A percentile compares a stretch with the other conserved stretches of the same genome.
Evolutionary conservation across 345 rosid genomes (phyloP).

Genomic region (Carallia pectinifolia): DNA sequence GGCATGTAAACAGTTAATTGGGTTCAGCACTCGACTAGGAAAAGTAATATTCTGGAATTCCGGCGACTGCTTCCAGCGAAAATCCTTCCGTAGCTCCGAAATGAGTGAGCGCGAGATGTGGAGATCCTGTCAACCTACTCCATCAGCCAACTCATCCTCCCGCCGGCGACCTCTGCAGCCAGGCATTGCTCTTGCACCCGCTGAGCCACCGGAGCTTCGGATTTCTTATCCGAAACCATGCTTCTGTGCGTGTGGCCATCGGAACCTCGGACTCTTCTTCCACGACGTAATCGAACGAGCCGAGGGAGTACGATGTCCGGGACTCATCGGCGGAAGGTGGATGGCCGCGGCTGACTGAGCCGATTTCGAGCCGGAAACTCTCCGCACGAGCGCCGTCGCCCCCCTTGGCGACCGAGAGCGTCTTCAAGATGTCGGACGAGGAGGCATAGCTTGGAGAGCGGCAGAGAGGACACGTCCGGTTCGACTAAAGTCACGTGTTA

Average conservation of each 20-base stretch:
- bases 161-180: slow-evolving; percentile 55
- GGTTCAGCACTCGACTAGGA: no score
- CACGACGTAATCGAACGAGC: slow-evolving; percentile 79
- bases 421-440: slow-evolving; percentile 56
- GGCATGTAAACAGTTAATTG: no score
- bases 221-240: slow-evolving; percentile 54
- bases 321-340: slow-evolving; percentile 28
- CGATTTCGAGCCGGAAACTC: slow-evolving; percentile 86
- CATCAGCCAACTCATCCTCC: slow-evolving; percentile 69
- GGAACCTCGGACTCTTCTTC: slow-evolving; percentile 68
- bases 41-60: slow-evolving; percentile 31
- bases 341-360: slow-evolving; percentile 67
- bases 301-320: slow-evolving; percentile 65
- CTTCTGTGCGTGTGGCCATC: slow-evolving; percentile 39
- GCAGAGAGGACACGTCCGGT: slow-evolving; percentile 88
- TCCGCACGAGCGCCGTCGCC: slow-evolving; percentile 20
- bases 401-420: slow-evolving; percentile 28
- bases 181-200: slow-evolving; percentile 35
- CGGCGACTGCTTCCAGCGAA: slow-evolving; percentile 81
- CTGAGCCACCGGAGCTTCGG: slow-evolving; percentile 16
- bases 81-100: slow-evolving; percentile 76
- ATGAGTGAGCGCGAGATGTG: slow-evolving; percentile 55
- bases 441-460: slow-evolving; percentile 71
- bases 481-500: slow-evolving; percentile 70
- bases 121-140: slow-evolving; percentile 86